Percentiles rank a stretch among this genome's conserved stretches.
Conservation (phyloP, 2,329 filamentous ascomycete species). For the Boeremia exigua region DNA sequence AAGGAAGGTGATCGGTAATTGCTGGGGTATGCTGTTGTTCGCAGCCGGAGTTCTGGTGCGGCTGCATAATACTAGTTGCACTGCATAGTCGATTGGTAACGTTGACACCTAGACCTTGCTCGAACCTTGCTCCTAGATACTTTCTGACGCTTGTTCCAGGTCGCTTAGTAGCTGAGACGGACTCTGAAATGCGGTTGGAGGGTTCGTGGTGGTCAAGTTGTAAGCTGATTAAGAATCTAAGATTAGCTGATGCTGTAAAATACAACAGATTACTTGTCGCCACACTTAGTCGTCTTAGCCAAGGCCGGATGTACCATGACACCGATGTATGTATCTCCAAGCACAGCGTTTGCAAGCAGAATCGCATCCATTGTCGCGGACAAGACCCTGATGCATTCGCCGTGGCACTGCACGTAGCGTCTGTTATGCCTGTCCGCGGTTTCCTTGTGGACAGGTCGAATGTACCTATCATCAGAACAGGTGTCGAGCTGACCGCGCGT, state of each 20-base stretch:
- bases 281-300: background rate
- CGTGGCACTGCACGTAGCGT: background rate
- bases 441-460: background rate
- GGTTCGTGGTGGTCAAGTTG: background rate
- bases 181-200: background rate
- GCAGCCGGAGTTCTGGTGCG: conserved; percentile 3
- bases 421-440: background rate
- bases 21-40: background rate
- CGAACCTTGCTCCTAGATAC: conserved; percentile 3
- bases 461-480: background rate
- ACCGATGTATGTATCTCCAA: background rate
- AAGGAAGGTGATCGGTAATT: background rate
- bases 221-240: conserved; percentile 2
- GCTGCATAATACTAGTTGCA: conserved; percentile 4
- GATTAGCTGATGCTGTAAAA: conserved; percentile 2
- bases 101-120: background rate
- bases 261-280: background rate
- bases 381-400: conserved; percentile 3
- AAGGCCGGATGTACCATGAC: background rate
- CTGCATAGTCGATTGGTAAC: conserved; percentile 14
- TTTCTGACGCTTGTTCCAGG: conserved; percentile 1
- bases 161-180: conserved; percentile 4
- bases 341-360: background rate
- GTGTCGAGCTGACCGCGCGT: conserved; percentile 7
- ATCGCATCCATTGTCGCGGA: conserved; percentile 5